Conservation (phyloP, 129 eudicot genomes). For the Lonicera japonica region DNA sequence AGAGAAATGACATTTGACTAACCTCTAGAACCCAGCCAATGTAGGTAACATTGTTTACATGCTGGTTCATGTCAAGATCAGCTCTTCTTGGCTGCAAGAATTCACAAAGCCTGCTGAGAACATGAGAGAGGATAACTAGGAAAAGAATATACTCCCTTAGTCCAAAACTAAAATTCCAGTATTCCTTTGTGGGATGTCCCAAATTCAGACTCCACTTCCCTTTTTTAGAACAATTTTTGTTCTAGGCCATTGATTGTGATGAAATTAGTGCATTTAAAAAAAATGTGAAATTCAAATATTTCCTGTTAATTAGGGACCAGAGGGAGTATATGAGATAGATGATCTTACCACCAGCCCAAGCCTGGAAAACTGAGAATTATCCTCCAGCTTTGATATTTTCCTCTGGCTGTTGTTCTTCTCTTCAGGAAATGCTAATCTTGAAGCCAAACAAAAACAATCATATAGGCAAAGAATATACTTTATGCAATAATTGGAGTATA, state of each 20-base stretch:
- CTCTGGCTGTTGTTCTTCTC: slow-evolving; percentile 63
- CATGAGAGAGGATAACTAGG: too few species aligned
- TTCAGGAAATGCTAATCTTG: slow-evolving; percentile 87
- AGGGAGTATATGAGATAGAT: too few species aligned
- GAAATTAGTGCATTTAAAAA: too few species aligned
- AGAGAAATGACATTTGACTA: slow-evolving; percentile 12
- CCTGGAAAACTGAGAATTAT: slow-evolving; percentile 60
- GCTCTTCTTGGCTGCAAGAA: slow-evolving; percentile 82
- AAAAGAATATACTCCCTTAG: too few species aligned
- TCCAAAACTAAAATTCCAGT: too few species aligned
- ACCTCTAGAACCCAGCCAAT: slow-evolving; percentile 97
- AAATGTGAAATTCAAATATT: not conserved
- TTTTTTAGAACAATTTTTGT: not conserved
- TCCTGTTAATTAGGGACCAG: too few species aligned
- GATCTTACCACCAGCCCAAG: slow-evolving; percentile 68
- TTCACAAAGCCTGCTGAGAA: not conserved
- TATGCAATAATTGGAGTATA: not conserved
- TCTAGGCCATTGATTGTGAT: too few species aligned
- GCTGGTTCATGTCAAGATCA: slow-evolving; percentile 97
- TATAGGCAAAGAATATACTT: not conserved
- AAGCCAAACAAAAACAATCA: slow-evolving; percentile 6
- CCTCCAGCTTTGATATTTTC: slow-evolving; percentile 80
- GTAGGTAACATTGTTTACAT: slow-evolving; percentile 92
- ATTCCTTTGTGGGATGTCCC: too few species aligned
- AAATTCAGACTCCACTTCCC: too few species aligned